Evolutionary conservation across 192 early-diverging fungal genomes (phyloP).

Genomic region (Oehlia diaphana): DNA sequence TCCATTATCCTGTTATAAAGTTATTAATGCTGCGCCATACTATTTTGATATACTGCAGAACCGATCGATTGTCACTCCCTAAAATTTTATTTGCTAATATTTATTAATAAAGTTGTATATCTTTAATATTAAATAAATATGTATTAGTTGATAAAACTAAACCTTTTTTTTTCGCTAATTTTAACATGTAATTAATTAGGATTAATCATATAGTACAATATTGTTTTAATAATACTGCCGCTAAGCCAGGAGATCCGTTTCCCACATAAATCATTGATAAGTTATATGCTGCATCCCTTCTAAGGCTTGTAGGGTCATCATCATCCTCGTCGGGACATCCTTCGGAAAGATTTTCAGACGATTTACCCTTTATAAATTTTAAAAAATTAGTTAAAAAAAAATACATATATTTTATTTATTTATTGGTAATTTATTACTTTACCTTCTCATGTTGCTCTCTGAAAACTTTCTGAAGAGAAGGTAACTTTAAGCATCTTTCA

Average conservation of each 20-base stretch:
- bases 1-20: too few species aligned
- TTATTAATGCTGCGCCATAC: too few species aligned
- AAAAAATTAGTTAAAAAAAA: neutral
- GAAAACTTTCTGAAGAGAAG: constrained; percentile 39
- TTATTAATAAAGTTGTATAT: too few species aligned
- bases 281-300: constrained; percentile 90
- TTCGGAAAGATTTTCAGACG: neutral
- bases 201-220: constrained; percentile 71
- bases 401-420: neutral
- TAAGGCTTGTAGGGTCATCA: constrained; percentile 56
- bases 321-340: neutral
- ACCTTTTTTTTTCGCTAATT: too few species aligned
- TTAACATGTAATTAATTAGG: too few species aligned
- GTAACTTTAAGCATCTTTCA: constrained; percentile 66
- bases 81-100: too few species aligned
- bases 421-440: neutral
- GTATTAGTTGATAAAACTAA: too few species aligned
- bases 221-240: constrained; percentile 68
- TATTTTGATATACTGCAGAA: too few species aligned
- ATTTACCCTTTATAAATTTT: neutral
- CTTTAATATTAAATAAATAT: too few species aligned
- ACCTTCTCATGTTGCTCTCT: constrained; percentile 24
- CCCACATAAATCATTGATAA: constrained; percentile 75
- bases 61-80: too few species aligned
- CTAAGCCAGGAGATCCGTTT: constrained; percentile 71